Conservation (phyloP, 2,329 filamentous ascomycete species). For the Phoma sp. region DNA sequence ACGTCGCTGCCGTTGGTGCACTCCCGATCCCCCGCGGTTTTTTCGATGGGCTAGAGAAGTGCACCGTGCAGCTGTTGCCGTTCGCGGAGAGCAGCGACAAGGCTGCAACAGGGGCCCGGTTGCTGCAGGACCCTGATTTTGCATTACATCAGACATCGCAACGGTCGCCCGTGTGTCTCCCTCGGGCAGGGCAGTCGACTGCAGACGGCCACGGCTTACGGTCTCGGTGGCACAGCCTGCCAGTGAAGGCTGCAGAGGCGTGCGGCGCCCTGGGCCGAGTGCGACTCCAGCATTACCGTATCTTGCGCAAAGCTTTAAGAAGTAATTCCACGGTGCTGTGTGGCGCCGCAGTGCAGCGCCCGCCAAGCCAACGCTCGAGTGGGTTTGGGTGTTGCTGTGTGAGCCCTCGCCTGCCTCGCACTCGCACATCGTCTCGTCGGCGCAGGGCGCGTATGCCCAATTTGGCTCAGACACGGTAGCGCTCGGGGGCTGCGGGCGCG, state of each 20-base stretch:
- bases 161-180: constrained; percentile 15
- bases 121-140: constrained; percentile 30
- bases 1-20: constrained; percentile 23
- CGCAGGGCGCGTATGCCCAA: not conserved
- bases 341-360: not conserved
- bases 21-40: constrained; percentile 22
- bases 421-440: no score
- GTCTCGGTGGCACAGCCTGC: constrained; percentile 4
- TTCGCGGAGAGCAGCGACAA: constrained; percentile 17
- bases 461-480: not conserved
- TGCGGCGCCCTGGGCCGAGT: not conserved
- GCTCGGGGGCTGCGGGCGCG: constrained; percentile 3
- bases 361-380: no score
- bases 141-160: constrained; percentile 30
- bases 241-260: not conserved
- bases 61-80: constrained; percentile 7
- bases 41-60: constrained; percentile 22
- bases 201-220: not conserved
- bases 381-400: not conserved
- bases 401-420: no score
- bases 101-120: constrained; percentile 15
- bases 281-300: not conserved
- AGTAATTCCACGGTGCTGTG: not conserved
- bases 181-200: not conserved
- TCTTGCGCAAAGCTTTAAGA: not conserved